Evolutionary conservation across 2,329 filamentous ascomycete genomes (phyloP).

Genomic region (Pseudogymnoascus sp.): DNA sequence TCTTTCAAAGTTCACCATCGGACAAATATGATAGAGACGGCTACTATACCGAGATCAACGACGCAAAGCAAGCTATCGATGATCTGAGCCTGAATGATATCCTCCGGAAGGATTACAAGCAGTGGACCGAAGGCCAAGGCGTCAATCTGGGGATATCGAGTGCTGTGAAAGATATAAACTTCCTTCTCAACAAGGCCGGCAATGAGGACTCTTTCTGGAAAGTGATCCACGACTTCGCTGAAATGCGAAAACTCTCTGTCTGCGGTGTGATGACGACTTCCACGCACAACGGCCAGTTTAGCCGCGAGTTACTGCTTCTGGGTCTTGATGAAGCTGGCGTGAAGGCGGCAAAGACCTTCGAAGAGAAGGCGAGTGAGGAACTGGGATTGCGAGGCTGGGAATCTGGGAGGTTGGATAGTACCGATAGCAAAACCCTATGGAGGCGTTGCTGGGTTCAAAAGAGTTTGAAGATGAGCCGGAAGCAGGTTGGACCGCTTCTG

Average conservation of each 20-base stretch:
- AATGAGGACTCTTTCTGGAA: constrained; percentile 37
- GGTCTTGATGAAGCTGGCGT: constrained; percentile 43
- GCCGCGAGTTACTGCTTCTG: constrained; percentile 61
- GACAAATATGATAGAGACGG: constrained; percentile 42
- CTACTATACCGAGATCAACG: constrained; percentile 52
- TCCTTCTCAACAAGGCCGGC: constrained; percentile 48
- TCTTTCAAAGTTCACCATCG: constrained; percentile 28
- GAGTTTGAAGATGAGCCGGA: constrained; percentile 52
- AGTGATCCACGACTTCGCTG: constrained; percentile 43
- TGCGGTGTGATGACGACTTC: constrained; percentile 63
- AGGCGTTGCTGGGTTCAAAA: constrained; percentile 60
- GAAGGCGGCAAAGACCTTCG: constrained; percentile 48
- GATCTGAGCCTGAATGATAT: constrained; percentile 55
- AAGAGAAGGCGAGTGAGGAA: constrained; percentile 33
- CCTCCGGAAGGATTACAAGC: constrained; percentile 76
- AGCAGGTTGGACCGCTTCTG: constrained; percentile 61
- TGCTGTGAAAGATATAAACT: constrained; percentile 54
- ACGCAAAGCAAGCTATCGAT: constrained; percentile 61
- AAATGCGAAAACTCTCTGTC: constrained; percentile 52
- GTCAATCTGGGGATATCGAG: constrained; percentile 59
- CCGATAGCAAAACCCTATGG: constrained; percentile 34
- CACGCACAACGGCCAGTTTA: constrained; percentile 44
- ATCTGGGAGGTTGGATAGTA: constrained; percentile 38
- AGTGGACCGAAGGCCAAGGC: constrained; percentile 52
- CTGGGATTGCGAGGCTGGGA: constrained; percentile 51